phyloP scores from a whole-genome alignment of 2,329 filamentous ascomycete genomes.

The Xylaria sp. region DNA sequence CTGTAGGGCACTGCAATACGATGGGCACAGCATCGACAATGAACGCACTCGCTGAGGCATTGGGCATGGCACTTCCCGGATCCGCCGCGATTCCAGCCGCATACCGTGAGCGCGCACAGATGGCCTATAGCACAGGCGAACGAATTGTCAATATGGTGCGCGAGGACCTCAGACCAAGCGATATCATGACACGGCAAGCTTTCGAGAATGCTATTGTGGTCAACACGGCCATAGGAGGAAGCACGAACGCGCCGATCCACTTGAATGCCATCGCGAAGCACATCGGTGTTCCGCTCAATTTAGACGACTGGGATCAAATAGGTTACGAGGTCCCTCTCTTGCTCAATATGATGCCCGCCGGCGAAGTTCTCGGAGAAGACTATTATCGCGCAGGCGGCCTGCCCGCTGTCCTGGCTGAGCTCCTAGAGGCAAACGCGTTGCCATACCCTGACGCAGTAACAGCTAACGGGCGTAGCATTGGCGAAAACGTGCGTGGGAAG shows the following conservation, averaged over 20 bases:
- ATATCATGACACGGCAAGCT: constrained; percentile 65
- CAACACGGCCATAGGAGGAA: constrained; percentile 66
- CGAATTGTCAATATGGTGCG: constrained; percentile 63
- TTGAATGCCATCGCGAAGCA: constrained; percentile 66
- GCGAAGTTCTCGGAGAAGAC: constrained; percentile 64
- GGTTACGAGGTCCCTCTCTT: constrained; percentile 63
- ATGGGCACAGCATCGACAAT: constrained; percentile 66
- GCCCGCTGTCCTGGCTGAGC: constrained; percentile 64
- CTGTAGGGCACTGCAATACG: constrained; percentile 58
- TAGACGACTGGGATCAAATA: constrained; percentile 65
- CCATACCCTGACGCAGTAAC: constrained; percentile 56
- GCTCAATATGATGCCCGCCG: constrained; percentile 65
- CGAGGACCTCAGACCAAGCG: constrained; percentile 60
- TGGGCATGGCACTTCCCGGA: constrained; percentile 64
- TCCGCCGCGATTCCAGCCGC: constrained; percentile 63
- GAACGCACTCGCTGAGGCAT: constrained; percentile 63
- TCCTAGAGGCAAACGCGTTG: constrained; percentile 60
- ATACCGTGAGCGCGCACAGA: constrained; percentile 60
- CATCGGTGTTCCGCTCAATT: constrained; percentile 60
- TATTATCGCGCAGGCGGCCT: constrained; percentile 65
- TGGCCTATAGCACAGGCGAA: constrained; percentile 60
- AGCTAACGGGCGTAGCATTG: constrained; percentile 59
- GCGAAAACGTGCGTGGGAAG: constrained; percentile 56
- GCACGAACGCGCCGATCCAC: constrained; percentile 67
- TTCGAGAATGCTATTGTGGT: constrained; percentile 67